Percentiles rank a stretch among this genome's conserved stretches.
Conservation (phyloP, 2,329 filamentous ascomycete genomes). For the Penicillium decumbens region DNA sequence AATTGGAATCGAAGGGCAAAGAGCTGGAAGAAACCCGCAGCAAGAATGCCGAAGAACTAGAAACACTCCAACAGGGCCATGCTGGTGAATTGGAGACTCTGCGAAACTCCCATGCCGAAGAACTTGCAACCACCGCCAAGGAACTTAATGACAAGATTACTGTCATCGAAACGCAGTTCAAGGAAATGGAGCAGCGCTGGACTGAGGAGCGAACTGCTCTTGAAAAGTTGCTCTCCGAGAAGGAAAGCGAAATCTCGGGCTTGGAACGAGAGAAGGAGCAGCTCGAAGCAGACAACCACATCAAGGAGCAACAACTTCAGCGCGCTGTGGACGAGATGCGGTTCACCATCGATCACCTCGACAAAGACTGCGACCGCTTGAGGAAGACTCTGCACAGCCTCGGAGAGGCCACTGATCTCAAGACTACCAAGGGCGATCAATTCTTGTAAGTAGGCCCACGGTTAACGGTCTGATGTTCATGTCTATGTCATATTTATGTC, state of each 20-base stretch:
- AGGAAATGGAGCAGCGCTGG: constrained; percentile 34
- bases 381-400: constrained; percentile 49
- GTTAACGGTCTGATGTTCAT: constrained; percentile 18
- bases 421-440: constrained; percentile 46
- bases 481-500: constrained; percentile 19
- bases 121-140: constrained; percentile 23
- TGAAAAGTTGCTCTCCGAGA: constrained; percentile 40
- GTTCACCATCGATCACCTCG: constrained; percentile 48
- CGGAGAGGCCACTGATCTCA: constrained; percentile 50
- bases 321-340: constrained; percentile 42
- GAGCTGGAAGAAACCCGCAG: constrained; percentile 32
- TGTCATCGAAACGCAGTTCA: constrained; percentile 24
- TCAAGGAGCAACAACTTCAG: constrained; percentile 46
- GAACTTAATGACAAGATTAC: constrained; percentile 27
- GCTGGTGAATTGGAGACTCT: constrained; percentile 25
- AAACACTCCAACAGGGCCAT: constrained; percentile 23
- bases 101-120: constrained; percentile 24
- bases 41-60: constrained; percentile 27
- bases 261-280: constrained; percentile 43
- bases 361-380: constrained; percentile 49
- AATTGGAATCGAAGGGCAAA: constrained; percentile 26
- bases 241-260: constrained; percentile 38
- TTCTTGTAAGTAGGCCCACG: constrained; percentile 47
- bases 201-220: constrained; percentile 29
- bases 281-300: constrained; percentile 44